These are phyloP conservation scores for Aspergillus conjunctus DNA, from an alignment of 495 filamentous ascomycete genomes.

Conservation along the genomic window DNA sequence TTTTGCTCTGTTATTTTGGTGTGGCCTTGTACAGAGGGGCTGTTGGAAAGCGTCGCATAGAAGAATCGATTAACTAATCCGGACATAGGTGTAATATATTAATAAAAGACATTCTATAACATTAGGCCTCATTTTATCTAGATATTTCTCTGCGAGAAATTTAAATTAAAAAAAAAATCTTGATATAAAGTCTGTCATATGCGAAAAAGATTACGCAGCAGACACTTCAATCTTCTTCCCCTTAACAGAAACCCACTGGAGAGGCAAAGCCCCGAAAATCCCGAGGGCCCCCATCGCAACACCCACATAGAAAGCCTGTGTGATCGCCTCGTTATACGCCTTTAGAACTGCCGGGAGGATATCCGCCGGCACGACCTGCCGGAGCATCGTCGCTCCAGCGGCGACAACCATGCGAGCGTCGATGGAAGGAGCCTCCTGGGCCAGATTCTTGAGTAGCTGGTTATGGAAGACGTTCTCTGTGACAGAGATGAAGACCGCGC, in stretches of 20 bases:
- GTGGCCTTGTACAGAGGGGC: neutral
- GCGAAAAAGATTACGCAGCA: conserved; percentile 36
- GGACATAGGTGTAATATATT: too few species aligned
- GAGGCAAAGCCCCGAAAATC: conserved; percentile 58
- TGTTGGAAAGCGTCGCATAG: too few species aligned
- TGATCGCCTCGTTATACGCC: conserved; percentile 74
- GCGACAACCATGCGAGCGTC: conserved; percentile 52
- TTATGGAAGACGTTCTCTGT: conserved; percentile 79
- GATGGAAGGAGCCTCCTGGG: conserved; percentile 49
- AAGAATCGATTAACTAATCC: too few species aligned
- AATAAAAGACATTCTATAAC: too few species aligned
- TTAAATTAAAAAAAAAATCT: too few species aligned
- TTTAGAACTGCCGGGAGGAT: conserved; percentile 56
- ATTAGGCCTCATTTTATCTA: too few species aligned
- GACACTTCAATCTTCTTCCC: conserved; percentile 73
- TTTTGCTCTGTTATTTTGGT: neutral
- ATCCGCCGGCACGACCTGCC: conserved; percentile 46
- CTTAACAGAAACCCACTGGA: conserved; percentile 85
- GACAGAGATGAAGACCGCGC: conserved; percentile 73
- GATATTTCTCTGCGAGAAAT: too few species aligned
- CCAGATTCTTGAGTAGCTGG: conserved; percentile 61
- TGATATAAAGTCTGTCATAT: too few species aligned
- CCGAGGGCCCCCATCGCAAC: conserved; percentile 63
- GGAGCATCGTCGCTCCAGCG: conserved; percentile 70
- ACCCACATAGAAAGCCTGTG: conserved; percentile 67